A percentile compares a stretch with the other conserved stretches of the same genome.
These are phyloP conservation scores for Pseudevernia furfuracea DNA, from an alignment of 495 filamentous ascomycete species.

Conservation along the genomic window DNA sequence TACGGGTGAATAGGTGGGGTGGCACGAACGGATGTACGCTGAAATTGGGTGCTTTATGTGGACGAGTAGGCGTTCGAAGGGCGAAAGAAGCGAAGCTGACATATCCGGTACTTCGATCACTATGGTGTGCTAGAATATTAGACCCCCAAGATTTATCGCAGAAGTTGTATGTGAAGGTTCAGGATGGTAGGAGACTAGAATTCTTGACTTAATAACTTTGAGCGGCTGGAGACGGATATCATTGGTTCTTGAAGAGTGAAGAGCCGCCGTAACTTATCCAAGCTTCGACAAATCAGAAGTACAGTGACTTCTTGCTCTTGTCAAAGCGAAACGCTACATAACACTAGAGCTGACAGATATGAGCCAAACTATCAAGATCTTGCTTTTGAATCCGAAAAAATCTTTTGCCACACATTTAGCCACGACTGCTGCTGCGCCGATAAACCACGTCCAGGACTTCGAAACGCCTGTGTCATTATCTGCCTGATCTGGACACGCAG, in stretches of 20 bases:
- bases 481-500: constrained; percentile 62
- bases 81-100: background rate
- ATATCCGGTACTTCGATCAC: background rate
- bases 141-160: background rate
- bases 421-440: constrained; percentile 62
- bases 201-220: background rate
- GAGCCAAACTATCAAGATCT: background rate
- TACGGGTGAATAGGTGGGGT: background rate
- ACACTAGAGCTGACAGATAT: background rate
- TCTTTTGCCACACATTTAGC: constrained; percentile 59
- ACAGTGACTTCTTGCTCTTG: background rate
- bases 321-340: background rate
- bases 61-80: constrained; percentile 1
- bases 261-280: background rate
- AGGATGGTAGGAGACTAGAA: background rate
- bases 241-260: background rate
- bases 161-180: background rate
- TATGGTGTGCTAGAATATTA: background rate
- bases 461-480: constrained; percentile 62
- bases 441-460: constrained; percentile 59
- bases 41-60: background rate
- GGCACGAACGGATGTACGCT: background rate
- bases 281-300: background rate
- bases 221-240: background rate
- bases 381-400: constrained; percentile 16